Percentiles rank a stretch among this genome's conserved stretches.
These are phyloP conservation scores for Penicillium sp. DNA, from an alignment of 2,329 filamentous ascomycete species.

Conservation along the genomic window DNA sequence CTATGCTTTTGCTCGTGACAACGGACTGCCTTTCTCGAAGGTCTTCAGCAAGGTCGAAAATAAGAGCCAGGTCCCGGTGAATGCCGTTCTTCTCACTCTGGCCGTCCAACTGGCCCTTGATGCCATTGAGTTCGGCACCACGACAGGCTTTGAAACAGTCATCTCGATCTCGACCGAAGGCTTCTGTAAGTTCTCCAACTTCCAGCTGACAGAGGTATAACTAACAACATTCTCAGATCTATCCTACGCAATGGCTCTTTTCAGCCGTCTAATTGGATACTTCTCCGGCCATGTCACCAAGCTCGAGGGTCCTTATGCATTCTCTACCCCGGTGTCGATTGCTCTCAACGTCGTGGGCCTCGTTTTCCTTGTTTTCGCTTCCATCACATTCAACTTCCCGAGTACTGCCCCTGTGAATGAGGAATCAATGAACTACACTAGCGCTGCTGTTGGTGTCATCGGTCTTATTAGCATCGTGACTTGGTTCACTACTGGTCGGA, in stretches of 20 bases:
- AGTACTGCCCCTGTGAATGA: slow-evolving; percentile 57
- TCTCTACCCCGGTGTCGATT: slow-evolving; percentile 54
- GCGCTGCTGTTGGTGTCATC: slow-evolving; percentile 61
- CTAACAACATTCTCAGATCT: slow-evolving; percentile 48
- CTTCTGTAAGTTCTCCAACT: slow-evolving; percentile 53
- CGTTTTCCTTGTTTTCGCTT: slow-evolving; percentile 59
- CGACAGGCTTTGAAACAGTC: slow-evolving; percentile 62
- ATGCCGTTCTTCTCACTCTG: slow-evolving; percentile 56
- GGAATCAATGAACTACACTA: slow-evolving; percentile 66
- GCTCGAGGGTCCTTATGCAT: slow-evolving; percentile 46
- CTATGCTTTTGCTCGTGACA: slow-evolving; percentile 57
- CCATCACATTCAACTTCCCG: slow-evolving; percentile 64
- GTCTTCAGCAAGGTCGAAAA: slow-evolving; percentile 55
- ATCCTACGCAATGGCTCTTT: slow-evolving; percentile 63
- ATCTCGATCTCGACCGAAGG: slow-evolving; percentile 64
- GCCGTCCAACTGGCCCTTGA: slow-evolving; percentile 60
- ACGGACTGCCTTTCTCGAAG: slow-evolving; percentile 59
- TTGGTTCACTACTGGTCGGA: slow-evolving; percentile 59
- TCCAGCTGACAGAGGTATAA: background rate
- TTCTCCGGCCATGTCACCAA: slow-evolving; percentile 49
- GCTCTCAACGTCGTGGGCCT: slow-evolving; percentile 58
- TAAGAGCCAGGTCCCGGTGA: slow-evolving; percentile 56
- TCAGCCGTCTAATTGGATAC: slow-evolving; percentile 57
- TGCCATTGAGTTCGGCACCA: slow-evolving; percentile 62
- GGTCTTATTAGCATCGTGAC: slow-evolving; percentile 58